phyloP scores from a whole-genome alignment of 2,329 filamentous ascomycete genomes.

The Colletotrichum musicola region DNA sequence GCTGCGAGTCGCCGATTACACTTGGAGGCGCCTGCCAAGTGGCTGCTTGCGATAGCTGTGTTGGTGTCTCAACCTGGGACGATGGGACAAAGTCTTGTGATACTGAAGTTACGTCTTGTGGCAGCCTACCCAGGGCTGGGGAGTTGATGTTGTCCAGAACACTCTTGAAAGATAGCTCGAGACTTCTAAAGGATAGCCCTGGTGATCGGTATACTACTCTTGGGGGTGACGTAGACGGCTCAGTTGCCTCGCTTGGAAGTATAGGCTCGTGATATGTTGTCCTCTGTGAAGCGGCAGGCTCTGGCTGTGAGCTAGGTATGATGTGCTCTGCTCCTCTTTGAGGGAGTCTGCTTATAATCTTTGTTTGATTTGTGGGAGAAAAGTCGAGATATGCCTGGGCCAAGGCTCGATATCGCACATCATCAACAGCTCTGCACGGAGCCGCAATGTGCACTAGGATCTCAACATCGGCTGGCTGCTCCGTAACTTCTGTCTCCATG shows the following conservation, averaged over 20 bases:
- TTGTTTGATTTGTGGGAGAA: slow-evolving; percentile 45
- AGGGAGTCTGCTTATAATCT: neutral
- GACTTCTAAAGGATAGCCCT: slow-evolving; percentile 42
- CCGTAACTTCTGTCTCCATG: slow-evolving; percentile 27
- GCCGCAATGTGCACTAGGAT: slow-evolving; percentile 69
- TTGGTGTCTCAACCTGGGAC: slow-evolving; percentile 9
- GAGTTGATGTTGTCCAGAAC: slow-evolving; percentile 57
- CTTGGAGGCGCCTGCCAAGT: slow-evolving; percentile 61
- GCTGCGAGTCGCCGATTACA: slow-evolving; percentile 68
- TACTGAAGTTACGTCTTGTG: neutral
- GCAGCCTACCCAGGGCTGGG: slow-evolving; percentile 43
- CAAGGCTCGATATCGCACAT: slow-evolving; percentile 62
- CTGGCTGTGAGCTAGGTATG: slow-evolving; percentile 18
- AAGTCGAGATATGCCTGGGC: slow-evolving; percentile 66
- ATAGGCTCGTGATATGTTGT: slow-evolving; percentile 30
- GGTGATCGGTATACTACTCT: neutral
- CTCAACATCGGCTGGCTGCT: slow-evolving; percentile 54
- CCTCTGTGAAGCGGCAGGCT: slow-evolving; percentile 6
- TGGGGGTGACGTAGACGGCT: slow-evolving; percentile 25
- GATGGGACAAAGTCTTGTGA: slow-evolving; percentile 17
- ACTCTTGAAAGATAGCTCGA: slow-evolving; percentile 58
- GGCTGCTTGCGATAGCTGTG: slow-evolving; percentile 35
- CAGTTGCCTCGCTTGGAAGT: slow-evolving; percentile 17
- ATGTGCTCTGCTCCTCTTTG: neutral
- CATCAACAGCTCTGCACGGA: slow-evolving; percentile 61